Percentiles rank a stretch among this genome's conserved stretches.
phyloP scores from a whole-genome alignment of 1,139 yeast species.

The Trichomonascaceae sp. region DNA sequence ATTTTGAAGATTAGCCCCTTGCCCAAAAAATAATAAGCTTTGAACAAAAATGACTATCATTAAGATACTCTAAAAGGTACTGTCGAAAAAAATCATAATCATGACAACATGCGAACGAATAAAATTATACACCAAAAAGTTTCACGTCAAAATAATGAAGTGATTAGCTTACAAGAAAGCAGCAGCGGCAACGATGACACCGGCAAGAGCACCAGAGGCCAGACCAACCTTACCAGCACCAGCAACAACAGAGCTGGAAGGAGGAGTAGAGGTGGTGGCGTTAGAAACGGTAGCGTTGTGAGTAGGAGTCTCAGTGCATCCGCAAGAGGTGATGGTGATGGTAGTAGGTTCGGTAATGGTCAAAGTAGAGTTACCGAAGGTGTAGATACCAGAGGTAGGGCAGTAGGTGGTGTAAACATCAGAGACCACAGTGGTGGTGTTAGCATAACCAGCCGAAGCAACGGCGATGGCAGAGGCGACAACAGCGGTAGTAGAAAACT shows the following conservation, averaged over 20 bases:
- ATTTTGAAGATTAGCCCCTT: not conserved
- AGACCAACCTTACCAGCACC: slow-evolving; percentile 14
- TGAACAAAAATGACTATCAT: not conserved
- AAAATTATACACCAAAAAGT: slow-evolving; percentile 1
- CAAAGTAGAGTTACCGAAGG: slow-evolving; percentile 34
- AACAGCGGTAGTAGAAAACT: slow-evolving; percentile 29
- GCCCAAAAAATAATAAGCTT: not conserved
- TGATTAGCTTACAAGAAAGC: slow-evolving; percentile 30
- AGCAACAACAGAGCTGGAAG: slow-evolving; percentile 12
- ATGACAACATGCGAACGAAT: not conserved
- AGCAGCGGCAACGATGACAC: slow-evolving; percentile 35
- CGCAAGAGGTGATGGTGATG: slow-evolving; percentile 40
- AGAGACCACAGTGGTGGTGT: slow-evolving; percentile 32
- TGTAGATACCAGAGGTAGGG: slow-evolving; percentile 35
- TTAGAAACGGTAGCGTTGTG: slow-evolving; percentile 38
- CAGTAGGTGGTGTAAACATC: slow-evolving; percentile 38
- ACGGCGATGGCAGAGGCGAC: slow-evolving; percentile 26
- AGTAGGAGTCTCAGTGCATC: slow-evolving; percentile 53
- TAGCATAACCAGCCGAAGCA: slow-evolving; percentile 26
- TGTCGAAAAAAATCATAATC: not conserved
- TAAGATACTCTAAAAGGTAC: not conserved
- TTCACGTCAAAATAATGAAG: not conserved
- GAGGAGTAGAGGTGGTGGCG: slow-evolving; percentile 12
- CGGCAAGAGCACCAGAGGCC: slow-evolving; percentile 33
- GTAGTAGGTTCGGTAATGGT: slow-evolving; percentile 40